A percentile compares a stretch with the other conserved stretches of the same genome.
These are phyloP conservation scores for Basidiobolus meristosporus DNA, from an alignment of 371 early-diverging fungal genomes.

Conservation along the genomic window DNA sequence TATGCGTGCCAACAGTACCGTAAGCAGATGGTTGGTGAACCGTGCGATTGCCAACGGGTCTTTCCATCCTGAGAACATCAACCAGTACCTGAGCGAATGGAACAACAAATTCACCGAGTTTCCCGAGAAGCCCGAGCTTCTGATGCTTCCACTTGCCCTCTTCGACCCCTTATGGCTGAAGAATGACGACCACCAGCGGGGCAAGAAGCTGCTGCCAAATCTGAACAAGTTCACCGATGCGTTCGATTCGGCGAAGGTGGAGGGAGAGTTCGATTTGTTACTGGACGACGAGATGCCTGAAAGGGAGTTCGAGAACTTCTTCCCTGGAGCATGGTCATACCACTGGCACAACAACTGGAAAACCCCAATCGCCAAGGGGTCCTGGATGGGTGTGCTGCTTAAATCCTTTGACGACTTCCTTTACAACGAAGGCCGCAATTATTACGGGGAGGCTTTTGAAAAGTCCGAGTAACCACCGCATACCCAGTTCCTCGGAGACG, in stretches of 20 bases:
- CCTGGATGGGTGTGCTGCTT: slow-evolving; percentile 12
- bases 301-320: slow-evolving; percentile 6
- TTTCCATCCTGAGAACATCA: background rate
- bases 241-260: slow-evolving; percentile 1
- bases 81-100: background rate
- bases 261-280: slow-evolving; percentile 5
- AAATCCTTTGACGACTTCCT: no score
- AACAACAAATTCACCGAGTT: slow-evolving; percentile 1
- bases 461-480: no score
- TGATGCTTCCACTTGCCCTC: slow-evolving; percentile 9
- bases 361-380: slow-evolving; percentile 5
- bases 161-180: slow-evolving; percentile 14
- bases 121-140: slow-evolving; percentile 6
- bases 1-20: slow-evolving; percentile 5
- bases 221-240: slow-evolving; percentile 6
- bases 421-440: no score
- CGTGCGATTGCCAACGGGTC: slow-evolving; percentile 4
- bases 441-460: no score
- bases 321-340: slow-evolving; percentile 10
- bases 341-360: slow-evolving; percentile 13
- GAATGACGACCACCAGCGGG: slow-evolving; percentile 2
- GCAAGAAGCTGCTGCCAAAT: slow-evolving; percentile 4
- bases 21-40: slow-evolving; percentile 8
- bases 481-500: no score
- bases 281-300: background rate